A percentile compares a stretch with the other conserved stretches of the same genome.
Evolutionary conservation across 1,284 basidiomycete genomes (phyloP).

Genomic region (Pseudozyma tsukubaensis): DNA sequence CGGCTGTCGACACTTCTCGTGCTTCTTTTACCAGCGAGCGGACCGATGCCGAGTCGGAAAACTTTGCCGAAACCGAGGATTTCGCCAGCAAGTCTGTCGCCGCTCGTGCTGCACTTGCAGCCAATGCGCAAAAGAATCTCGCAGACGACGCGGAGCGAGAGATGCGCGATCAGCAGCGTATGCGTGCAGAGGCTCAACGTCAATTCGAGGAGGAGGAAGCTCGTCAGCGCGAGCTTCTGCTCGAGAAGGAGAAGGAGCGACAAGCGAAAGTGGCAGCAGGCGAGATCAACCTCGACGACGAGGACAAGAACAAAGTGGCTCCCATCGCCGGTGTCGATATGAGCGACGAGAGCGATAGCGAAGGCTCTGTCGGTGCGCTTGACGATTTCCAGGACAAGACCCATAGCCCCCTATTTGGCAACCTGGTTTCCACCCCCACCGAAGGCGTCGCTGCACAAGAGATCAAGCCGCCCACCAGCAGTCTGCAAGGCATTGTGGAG

Average conservation of each 20-base stretch:
- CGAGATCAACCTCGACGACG: constrained; percentile 21
- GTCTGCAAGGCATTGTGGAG: constrained; percentile 33
- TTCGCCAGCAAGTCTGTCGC: constrained; percentile 51
- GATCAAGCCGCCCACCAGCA: constrained; percentile 32
- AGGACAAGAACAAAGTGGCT: constrained; percentile 50
- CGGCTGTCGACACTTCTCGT: constrained; percentile 29
- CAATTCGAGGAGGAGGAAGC: constrained; percentile 62
- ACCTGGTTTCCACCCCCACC: constrained; percentile 33
- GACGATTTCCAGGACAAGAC: constrained; percentile 53
- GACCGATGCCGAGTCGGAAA: constrained; percentile 49
- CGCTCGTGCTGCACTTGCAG: constrained; percentile 64
- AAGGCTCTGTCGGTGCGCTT: constrained; percentile 47
- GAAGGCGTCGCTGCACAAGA: constrained; percentile 31
- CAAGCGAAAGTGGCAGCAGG: constrained; percentile 52
- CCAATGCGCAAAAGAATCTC: constrained; percentile 63
- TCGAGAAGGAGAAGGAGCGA: constrained; percentile 54
- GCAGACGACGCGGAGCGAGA: constrained; percentile 49
- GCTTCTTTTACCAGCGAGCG: constrained; percentile 54
- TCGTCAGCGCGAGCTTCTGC: constrained; percentile 53
- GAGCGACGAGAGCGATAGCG: constrained; percentile 66
- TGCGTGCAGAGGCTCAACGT: constrained; percentile 50
- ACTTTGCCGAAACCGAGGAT: constrained; percentile 50
- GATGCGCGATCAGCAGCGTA: constrained; percentile 51
- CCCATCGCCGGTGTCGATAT: constrained; percentile 64
- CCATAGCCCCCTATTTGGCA: constrained; percentile 61